Evolutionary conservation across 164 flowering plant genomes (phyloP).

Genomic region (Chloranthus sessilifolius): DNA sequence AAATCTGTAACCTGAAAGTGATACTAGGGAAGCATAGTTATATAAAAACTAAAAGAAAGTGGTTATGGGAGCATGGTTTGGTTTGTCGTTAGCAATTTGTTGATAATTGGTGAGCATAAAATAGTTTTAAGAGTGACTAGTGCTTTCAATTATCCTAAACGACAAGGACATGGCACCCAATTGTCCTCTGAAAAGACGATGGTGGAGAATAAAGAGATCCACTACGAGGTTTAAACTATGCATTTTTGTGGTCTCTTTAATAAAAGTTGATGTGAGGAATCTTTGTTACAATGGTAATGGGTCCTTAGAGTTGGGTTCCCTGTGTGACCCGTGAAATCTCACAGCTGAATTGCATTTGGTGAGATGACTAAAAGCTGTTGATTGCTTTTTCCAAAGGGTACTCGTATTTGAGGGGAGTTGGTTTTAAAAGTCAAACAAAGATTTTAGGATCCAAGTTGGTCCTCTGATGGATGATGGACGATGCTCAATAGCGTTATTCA

Average conservation of each 20-base stretch:
- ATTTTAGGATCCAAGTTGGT: too few species aligned
- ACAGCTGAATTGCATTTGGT: too few species aligned
- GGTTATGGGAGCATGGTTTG: constrained; percentile 4
- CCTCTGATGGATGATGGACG: too few species aligned
- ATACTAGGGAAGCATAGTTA: background rate
- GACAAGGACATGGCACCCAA: constrained; percentile 72
- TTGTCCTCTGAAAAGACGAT: constrained; percentile 42
- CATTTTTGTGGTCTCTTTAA: background rate
- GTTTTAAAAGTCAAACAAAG: too few species aligned
- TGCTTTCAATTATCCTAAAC: constrained; percentile 56
- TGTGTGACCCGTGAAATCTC: too few species aligned
- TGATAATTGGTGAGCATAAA: constrained; percentile 21
- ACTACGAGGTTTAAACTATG: constrained; percentile 9
- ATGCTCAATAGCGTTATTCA: too few species aligned
- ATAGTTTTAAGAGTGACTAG: constrained; percentile 35
- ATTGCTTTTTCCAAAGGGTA: too few species aligned
- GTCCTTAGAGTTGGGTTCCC: too few species aligned
- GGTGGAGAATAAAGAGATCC: constrained; percentile 50
- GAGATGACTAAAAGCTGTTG: too few species aligned
- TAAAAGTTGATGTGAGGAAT: constrained; percentile 3
- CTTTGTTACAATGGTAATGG: too few species aligned
- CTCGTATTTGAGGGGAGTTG: too few species aligned
- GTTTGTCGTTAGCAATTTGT: background rate
- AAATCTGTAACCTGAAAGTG: background rate
- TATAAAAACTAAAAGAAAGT: background rate